A percentile compares a stretch with the other conserved stretches of the same genome.
These are phyloP conservation scores for Leccinum subgranulosum DNA, from an alignment of 768 basidiomycete species.

Conservation along the genomic window DNA sequence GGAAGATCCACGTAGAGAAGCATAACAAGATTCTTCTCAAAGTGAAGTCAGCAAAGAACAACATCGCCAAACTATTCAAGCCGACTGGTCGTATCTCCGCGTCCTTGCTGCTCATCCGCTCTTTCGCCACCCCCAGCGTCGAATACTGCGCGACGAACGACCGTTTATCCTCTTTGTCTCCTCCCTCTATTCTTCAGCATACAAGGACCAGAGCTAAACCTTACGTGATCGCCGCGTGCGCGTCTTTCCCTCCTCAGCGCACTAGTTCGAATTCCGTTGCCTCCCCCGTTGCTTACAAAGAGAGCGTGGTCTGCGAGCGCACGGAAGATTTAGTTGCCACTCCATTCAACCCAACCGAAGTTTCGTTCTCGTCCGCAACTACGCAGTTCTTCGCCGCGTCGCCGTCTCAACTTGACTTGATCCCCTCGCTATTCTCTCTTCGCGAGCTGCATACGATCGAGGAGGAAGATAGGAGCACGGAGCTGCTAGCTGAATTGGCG, in stretches of 20 bases:
- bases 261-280: neutral
- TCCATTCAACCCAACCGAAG: neutral
- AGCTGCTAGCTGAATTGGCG: neutral
- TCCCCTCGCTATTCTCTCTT: neutral
- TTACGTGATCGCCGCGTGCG: neutral
- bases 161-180: neutral
- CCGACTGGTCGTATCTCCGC: neutral
- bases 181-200: neutral
- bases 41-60: conserved; percentile 11
- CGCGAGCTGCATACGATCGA: conserved; percentile 1
- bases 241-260: neutral
- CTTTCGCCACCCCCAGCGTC: neutral
- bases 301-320: neutral
- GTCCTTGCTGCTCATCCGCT: neutral
- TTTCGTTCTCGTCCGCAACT: neutral
- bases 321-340: neutral
- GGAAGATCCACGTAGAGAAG: neutral
- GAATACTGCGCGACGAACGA: neutral
- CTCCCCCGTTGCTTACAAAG: neutral
- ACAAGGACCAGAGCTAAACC: neutral
- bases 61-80: conserved; percentile 17
- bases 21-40: conserved; percentile 10
- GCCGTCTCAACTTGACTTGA: neutral
- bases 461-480: conserved; percentile 1
- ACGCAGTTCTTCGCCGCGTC: neutral